phyloP scores from a whole-genome alignment of 441 rosid species.

The Corymbia citriodora region DNA sequence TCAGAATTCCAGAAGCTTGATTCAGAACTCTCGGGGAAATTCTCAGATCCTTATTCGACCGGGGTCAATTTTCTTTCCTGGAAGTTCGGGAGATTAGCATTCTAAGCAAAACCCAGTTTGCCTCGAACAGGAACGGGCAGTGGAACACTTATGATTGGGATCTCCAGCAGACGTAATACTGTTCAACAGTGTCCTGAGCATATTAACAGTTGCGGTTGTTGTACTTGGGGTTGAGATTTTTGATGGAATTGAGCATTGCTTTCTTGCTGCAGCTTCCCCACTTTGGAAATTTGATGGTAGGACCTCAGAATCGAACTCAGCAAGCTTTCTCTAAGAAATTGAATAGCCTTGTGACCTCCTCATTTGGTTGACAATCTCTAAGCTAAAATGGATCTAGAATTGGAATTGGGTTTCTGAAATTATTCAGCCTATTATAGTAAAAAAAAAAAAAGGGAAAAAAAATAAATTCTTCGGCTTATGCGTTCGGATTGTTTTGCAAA shows the following conservation, averaged over 20 bases:
- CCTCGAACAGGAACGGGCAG: not conserved
- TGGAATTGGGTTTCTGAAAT: not conserved
- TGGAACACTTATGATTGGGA: not conserved
- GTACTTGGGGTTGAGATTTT: not conserved
- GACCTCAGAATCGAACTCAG: not conserved
- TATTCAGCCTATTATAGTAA: not conserved
- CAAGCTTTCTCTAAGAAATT: not conserved
- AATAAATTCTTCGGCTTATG: not conserved
- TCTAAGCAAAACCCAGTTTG: not conserved
- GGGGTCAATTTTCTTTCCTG: not conserved
- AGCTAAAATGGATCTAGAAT: not conserved
- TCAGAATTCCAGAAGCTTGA: not conserved
- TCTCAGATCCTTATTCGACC: not conserved
- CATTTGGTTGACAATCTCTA: not conserved
- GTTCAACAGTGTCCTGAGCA: not conserved
- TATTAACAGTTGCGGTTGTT: not conserved
- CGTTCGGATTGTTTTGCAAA: not conserved
- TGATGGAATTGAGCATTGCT: not conserved
- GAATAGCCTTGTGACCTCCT: not conserved
- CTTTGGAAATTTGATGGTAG: not conserved
- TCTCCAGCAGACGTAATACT: not conserved
- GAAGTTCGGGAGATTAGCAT: not conserved
- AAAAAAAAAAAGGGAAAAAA: rapidly evolving
- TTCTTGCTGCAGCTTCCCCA: not conserved
- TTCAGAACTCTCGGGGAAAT: not conserved